phyloP scores from a whole-genome alignment of 148 eudicot genomes.

The Hydrangea macrophylla region DNA sequence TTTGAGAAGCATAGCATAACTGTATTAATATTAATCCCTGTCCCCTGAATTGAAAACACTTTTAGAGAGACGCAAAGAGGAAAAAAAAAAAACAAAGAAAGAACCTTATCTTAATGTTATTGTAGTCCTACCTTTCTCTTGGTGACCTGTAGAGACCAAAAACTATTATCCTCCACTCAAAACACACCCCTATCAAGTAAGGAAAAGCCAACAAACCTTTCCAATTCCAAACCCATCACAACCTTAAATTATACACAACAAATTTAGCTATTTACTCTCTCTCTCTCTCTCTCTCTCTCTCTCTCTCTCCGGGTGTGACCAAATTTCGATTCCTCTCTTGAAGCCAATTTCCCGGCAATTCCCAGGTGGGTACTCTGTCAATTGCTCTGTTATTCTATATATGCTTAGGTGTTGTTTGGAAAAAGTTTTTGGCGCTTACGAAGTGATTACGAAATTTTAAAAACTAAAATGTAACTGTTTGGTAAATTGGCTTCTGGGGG shows the following conservation, averaged over 20 bases:
- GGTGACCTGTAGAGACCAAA: conserved; percentile 34
- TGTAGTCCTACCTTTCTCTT: conserved; percentile 2
- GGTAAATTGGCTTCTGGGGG: too few relatives aligned
- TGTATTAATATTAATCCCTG: not conserved
- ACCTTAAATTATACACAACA: not conserved
- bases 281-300: conserved; percentile 11
- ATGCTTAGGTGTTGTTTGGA: too few relatives aligned
- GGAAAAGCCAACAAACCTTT: conserved; percentile 42
- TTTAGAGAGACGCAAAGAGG: not conserved
- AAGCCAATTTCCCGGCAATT: not conserved
- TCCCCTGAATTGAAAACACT: not conserved
- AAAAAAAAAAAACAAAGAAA: not conserved
- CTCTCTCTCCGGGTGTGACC: not conserved
- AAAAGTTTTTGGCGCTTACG: too few relatives aligned
- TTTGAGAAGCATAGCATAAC: too few relatives aligned
- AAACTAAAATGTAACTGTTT: too few relatives aligned
- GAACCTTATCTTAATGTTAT: conserved; percentile 4
- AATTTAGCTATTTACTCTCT: conserved; percentile 1
- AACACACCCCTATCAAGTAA: conserved; percentile 51
- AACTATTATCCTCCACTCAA: conserved; percentile 55
- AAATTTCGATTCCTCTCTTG: conserved; percentile 5
- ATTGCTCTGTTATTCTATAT: not conserved
- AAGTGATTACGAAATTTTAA: too few relatives aligned
- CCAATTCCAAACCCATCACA: not conserved
- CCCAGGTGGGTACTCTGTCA: conserved; percentile 2